Evolutionary conservation across 805 yeast genomes (phyloP), one percentile per base, ranked within the genome.

Genomic region (Torulaspora maleeae): DNA sequence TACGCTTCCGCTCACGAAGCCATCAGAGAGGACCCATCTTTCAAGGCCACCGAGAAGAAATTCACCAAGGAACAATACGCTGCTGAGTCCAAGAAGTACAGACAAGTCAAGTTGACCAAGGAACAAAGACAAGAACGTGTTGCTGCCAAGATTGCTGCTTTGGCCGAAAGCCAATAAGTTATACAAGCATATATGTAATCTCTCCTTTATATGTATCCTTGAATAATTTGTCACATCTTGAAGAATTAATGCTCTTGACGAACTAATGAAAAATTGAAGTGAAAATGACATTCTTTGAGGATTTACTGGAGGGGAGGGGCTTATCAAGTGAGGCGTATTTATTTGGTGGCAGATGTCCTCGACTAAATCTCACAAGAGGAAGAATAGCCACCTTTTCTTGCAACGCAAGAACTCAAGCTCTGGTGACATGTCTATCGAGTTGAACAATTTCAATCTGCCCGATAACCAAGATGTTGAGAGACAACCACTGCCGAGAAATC

Each of bases 51-150:
- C 66, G 85, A 81, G 74, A 82, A 80, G 83, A 87, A 87, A 79
- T 84, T 81, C 91, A 78, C 95, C 81, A 91, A 88, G 83, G 96
- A 83, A 72, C 93, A 90, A 78, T 91, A 88, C 82, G 95, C 95
- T 80, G 95, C 95, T 72, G 87, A 83, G 75, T 82, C 95, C 61
- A 85, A 83, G 83, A 88, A 91, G 80, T 86, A 74, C 96, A 83
- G 79, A 77, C 82, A 79, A 71, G 75, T 69, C 68, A 91, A 86
- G 79, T 82, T 91, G 75, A 80, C 98, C 78, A 80, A 69, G 69
- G 98, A 79, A 69, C 86, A 93, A 83, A 86, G 95, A 80, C 71
- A 77, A 63, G 96, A 86, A 64, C 84, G 79, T 71, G 79, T 93
- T 73, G 88, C 82, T 70, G 86, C 83, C 73, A 91, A 88, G 88